Evolutionary conservation across 129 eudicot genomes (phyloP).

Genomic region (Escallonia rubra): DNA sequence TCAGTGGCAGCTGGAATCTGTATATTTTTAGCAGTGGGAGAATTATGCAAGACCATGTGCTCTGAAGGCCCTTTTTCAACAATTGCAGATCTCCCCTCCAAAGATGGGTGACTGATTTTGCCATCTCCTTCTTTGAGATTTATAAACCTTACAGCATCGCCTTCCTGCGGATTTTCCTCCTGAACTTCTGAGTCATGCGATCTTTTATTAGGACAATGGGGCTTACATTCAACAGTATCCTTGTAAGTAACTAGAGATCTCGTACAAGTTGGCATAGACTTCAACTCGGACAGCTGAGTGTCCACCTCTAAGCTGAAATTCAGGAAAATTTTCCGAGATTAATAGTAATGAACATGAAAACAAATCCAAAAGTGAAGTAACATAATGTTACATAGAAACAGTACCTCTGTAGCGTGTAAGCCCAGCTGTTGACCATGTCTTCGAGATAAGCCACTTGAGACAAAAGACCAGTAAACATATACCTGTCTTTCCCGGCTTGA

Average conservation of each 20-base stretch:
- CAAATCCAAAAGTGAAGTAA: background rate
- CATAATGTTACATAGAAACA: background rate
- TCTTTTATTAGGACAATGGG: constrained; percentile 11
- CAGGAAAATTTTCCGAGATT: background rate
- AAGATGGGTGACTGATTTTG: constrained; percentile 1
- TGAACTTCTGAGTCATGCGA: constrained; percentile 18
- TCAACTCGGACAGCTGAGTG: constrained; percentile 23
- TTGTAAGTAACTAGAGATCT: constrained; percentile 15
- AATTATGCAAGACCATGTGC: constrained; percentile 2
- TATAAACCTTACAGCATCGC: constrained; percentile 12
- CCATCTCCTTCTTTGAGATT: constrained; percentile 10
- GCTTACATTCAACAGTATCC: constrained; percentile 9
- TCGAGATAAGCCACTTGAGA: constrained; percentile 92
- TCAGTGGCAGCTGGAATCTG: constrained; percentile 19
- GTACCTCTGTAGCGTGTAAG: constrained; percentile 70
- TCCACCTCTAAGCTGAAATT: constrained; percentile 72
- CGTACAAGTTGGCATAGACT: constrained; percentile 15
- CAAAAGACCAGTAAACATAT: constrained; percentile 46
- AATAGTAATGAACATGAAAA: background rate
- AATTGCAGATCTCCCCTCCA: background rate
- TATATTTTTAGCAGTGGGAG: constrained; percentile 18
- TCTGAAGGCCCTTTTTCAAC: constrained; percentile 10
- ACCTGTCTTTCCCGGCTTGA: constrained; percentile 71
- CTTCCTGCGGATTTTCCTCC: constrained; percentile 17
- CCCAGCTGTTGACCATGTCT: constrained; percentile 88